A percentile compares a stretch with the other conserved stretches of the same genome.
Conservation (phyloP, 495 filamentous ascomycete species). For the Aspergillus olivimuriae region DNA sequence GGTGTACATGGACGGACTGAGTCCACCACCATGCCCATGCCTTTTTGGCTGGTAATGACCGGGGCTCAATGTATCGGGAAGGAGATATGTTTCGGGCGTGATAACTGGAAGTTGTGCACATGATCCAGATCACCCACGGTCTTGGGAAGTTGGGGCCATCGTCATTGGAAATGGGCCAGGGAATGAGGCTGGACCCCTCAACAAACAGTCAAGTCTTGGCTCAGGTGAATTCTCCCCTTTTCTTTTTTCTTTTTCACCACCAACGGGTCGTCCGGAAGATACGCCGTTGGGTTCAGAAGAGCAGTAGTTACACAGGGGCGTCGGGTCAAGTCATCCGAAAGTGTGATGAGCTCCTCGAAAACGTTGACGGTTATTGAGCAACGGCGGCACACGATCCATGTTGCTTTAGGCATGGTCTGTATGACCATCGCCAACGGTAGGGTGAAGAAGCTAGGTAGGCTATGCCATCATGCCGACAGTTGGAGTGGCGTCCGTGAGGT, state of each 20-base stretch:
- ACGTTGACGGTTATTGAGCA: background rate
- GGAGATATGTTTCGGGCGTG: no score
- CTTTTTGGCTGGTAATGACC: no score
- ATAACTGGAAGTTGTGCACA: no score
- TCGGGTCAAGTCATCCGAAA: constrained; percentile 29
- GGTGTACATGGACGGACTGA: constrained; percentile 3
- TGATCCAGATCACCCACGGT: no score
- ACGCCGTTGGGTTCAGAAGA: constrained; percentile 31
- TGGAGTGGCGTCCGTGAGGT: no score
- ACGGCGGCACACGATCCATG: background rate
- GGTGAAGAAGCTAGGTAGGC: no score
- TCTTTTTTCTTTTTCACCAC: constrained; percentile 12
- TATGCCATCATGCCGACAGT: no score
- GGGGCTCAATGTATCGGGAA: no score
- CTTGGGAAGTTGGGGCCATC: no score
- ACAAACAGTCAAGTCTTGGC: constrained; percentile 16
- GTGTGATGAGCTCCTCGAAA: constrained; percentile 10
- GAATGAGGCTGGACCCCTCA: background rate
- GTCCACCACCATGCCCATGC: no score
- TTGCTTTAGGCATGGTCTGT: constrained; percentile 7
- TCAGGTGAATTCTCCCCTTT: constrained; percentile 4
- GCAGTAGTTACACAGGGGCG: constrained; percentile 22
- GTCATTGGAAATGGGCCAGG: background rate
- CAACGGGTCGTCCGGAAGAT: constrained; percentile 35
- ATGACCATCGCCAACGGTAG: constrained; percentile 6